Evolutionary conservation across 1,139 yeast species (phyloP).

Genomic region (Lodderomyces oxycetoniae): DNA sequence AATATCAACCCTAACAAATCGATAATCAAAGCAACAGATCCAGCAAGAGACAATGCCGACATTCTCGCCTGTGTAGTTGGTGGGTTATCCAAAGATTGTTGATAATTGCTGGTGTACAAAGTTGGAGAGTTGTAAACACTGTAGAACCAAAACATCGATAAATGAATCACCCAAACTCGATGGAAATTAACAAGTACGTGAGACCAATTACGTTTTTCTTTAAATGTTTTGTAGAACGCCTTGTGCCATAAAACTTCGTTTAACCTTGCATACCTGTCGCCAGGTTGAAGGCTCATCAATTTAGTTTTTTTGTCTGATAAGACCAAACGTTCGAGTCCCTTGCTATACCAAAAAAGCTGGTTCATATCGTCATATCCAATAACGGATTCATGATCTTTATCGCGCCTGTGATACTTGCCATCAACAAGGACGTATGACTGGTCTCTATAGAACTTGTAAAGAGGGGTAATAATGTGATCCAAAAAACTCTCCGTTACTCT

Average conservation of each 20-base stretch:
- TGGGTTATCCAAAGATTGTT: constrained; percentile 39
- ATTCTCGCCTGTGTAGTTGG: constrained; percentile 46
- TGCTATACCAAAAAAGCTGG: constrained; percentile 55
- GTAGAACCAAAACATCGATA: constrained; percentile 56
- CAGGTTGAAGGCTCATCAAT: constrained; percentile 40
- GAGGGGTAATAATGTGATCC: constrained; percentile 69
- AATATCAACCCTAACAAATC: constrained; percentile 38
- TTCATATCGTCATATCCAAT: constrained; percentile 65
- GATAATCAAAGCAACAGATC: constrained; percentile 42
- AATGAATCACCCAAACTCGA: constrained; percentile 59
- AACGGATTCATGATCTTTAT: constrained; percentile 49
- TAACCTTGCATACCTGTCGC: constrained; percentile 43
- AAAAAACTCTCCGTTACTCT: constrained; percentile 38
- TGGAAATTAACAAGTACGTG: constrained; percentile 55
- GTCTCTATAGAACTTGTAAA: constrained; percentile 57
- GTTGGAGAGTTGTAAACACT: constrained; percentile 52
- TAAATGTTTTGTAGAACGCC: constrained; percentile 51
- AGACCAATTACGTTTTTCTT: constrained; percentile 56
- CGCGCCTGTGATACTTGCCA: constrained; percentile 37
- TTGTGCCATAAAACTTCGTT: constrained; percentile 46
- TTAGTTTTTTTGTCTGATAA: constrained; percentile 31
- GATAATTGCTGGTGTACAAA: constrained; percentile 48
- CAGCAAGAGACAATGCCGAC: constrained; percentile 50
- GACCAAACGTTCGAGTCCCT: constrained; percentile 44
- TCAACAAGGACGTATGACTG: constrained; percentile 45